Evolutionary conservation across 441 rosid genomes (phyloP).

Genomic region (Erodium texanum): DNA sequence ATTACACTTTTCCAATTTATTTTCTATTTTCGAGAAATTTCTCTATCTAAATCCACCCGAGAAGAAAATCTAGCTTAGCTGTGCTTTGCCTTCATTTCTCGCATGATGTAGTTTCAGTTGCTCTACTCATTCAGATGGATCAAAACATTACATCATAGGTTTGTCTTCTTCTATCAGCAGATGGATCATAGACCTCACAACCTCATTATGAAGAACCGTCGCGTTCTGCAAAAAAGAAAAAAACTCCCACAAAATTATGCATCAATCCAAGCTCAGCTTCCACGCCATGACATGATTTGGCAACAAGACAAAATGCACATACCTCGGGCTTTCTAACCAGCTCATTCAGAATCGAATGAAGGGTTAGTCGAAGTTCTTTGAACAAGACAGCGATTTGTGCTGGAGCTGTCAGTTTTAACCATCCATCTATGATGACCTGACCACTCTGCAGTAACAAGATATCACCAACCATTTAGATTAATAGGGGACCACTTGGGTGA

Average conservation of each 20-base stretch:
- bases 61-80: too few species aligned
- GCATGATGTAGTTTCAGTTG: too few species aligned
- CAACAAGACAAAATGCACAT: constrained; percentile 1
- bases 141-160: constrained; percentile 29
- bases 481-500: too few species aligned
- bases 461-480: not conserved
- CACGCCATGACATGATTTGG: too few species aligned
- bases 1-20: too few species aligned
- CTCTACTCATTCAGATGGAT: not conserved
- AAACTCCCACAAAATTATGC: too few species aligned
- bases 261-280: too few species aligned
- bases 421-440: constrained; percentile 64
- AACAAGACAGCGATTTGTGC: constrained; percentile 89
- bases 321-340: constrained; percentile 79
- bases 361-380: constrained; percentile 72
- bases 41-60: too few species aligned
- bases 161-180: constrained; percentile 70
- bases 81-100: too few species aligned
- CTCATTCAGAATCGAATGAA: constrained; percentile 57
- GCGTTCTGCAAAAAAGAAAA: constrained; percentile 12
- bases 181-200: constrained; percentile 64
- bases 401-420: constrained; percentile 77
- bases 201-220: constrained; percentile 52
- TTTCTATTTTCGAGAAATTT: too few species aligned
- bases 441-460: constrained; percentile 41